Evolutionary conservation across 208 protist species (phyloP), one percentile per base, ranked within the genome.

Genomic region (Leishmania braziliensis): DNA sequence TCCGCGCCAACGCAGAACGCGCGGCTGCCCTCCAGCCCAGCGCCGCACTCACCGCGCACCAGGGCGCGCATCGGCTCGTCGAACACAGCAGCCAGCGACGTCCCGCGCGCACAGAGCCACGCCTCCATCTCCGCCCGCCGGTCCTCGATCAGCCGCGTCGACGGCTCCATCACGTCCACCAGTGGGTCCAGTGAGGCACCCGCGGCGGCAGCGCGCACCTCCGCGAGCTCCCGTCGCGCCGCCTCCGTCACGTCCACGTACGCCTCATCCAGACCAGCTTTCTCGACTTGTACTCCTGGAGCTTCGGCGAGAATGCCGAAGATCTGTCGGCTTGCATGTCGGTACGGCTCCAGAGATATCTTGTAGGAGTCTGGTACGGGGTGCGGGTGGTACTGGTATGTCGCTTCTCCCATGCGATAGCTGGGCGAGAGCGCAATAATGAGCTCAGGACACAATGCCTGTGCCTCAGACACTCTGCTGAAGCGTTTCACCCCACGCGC

Each of bases 241-340:
- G 92, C 91, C 77, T 83, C 85, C 6, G 94, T 97, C 16, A 97
- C 89, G 66, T 98, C 96, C 4, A 98, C 76, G 81, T 90, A 98
- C 18, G 91, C 94, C 84, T 98, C 96, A 84, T 98, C 95, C 4
- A 98, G 65, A 56, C 94, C 86, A 0, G 81, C 93, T 79, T 95
- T 96, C 78, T 91, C 91, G 8, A 98, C 87, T 23, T 77, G 46
- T 26, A 97, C 86, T 1, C 88, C 90, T 0, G 79, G 75, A 9
- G 90, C 82, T 60, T 82, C 88, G 3, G 81, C 58, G 9, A 98
- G 84, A 39, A 97, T 92, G 12, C 74, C 46, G 76, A 97, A 95
- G 18, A 98, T 93, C 53, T 87, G 73, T 16, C 88, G 76, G 78
- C 94, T 96, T 1, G 94, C 95, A 14, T 89, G 88, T 9, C 94